These are phyloP conservation scores for Penicillium griseofulvum DNA, from an alignment of 2,329 filamentous ascomycete species.

Conservation along the genomic window DNA sequence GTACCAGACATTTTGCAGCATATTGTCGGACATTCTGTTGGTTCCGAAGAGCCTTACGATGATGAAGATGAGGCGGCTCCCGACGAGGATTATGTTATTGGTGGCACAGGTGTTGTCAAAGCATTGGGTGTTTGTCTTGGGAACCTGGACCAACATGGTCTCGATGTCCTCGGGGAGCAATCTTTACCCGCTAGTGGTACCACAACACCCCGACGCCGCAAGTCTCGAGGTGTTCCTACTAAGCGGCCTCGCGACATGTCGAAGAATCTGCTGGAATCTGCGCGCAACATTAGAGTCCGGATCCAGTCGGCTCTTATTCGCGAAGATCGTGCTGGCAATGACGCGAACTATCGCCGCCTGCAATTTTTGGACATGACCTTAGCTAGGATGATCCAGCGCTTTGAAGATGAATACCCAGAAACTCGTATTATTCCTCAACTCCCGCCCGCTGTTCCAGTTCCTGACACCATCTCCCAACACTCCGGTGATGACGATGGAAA, in stretches of 20 bases:
- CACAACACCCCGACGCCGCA: constrained; percentile 54
- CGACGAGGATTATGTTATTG: constrained; percentile 93
- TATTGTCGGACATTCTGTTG: constrained; percentile 68
- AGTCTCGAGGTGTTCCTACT: constrained; percentile 49
- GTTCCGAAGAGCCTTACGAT: constrained; percentile 50
- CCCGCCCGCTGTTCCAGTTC: constrained; percentile 20
- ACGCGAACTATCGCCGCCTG: constrained; percentile 75
- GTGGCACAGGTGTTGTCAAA: constrained; percentile 91
- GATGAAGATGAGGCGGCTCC: constrained; percentile 69
- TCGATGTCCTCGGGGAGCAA: constrained; percentile 33
- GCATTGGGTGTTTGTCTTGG: constrained; percentile 86
- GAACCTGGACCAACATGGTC: constrained; percentile 64
- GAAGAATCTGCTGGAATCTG: constrained; percentile 80
- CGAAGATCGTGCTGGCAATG: constrained; percentile 68
- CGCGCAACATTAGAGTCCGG: constrained; percentile 79
- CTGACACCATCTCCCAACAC: constrained; percentile 34
- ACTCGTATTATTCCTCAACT: constrained; percentile 56
- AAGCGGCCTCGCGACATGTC: constrained; percentile 86
- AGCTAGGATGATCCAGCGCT: constrained; percentile 86
- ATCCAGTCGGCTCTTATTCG: constrained; percentile 80
- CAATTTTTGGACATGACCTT: constrained; percentile 86
- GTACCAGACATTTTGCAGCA: constrained; percentile 83
- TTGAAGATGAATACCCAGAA: constrained; percentile 94
- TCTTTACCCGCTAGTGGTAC: constrained; percentile 51
- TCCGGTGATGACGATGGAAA: constrained; percentile 34